Evolutionary conservation across 305 asterid species (phyloP).

Genomic region (Fraxinus sp.): DNA sequence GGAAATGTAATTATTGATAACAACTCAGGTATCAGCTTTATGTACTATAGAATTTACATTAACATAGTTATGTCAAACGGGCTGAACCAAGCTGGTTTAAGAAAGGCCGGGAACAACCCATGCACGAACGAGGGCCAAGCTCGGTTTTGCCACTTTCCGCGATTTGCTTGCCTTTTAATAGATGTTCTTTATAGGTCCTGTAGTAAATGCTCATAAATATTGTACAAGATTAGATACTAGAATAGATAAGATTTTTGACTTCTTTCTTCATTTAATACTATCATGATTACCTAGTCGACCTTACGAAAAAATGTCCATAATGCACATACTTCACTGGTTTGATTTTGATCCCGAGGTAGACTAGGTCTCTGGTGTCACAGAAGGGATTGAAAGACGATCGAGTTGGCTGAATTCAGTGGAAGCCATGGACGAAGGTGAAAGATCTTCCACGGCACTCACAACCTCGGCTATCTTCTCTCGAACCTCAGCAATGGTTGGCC

Average conservation of each 20-base stretch:
- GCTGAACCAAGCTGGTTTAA: neutral
- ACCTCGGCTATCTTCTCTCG: slow-evolving; percentile 37
- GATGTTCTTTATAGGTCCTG: neutral
- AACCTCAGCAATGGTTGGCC: slow-evolving; percentile 38
- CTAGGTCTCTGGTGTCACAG: neutral
- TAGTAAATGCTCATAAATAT: neutral
- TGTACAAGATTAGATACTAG: neutral
- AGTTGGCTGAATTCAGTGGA: slow-evolving; percentile 22
- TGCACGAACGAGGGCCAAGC: neutral
- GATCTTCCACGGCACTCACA: slow-evolving; percentile 31
- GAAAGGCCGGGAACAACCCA: neutral
- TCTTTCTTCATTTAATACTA: neutral
- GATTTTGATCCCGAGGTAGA: neutral
- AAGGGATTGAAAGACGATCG: neutral
- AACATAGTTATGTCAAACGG: neutral
- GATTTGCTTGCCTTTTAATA: neutral
- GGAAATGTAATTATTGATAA: neutral
- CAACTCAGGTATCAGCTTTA: neutral
- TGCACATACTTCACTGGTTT: neutral
- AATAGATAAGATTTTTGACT: neutral
- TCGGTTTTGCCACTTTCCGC: neutral
- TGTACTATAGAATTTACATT: neutral
- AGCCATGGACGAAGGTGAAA: slow-evolving; percentile 21
- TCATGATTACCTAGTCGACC: neutral
- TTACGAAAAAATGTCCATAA: neutral